phyloP scores from a whole-genome alignment of 768 basidiomycete species.

The Boletus subcaerulescens region DNA sequence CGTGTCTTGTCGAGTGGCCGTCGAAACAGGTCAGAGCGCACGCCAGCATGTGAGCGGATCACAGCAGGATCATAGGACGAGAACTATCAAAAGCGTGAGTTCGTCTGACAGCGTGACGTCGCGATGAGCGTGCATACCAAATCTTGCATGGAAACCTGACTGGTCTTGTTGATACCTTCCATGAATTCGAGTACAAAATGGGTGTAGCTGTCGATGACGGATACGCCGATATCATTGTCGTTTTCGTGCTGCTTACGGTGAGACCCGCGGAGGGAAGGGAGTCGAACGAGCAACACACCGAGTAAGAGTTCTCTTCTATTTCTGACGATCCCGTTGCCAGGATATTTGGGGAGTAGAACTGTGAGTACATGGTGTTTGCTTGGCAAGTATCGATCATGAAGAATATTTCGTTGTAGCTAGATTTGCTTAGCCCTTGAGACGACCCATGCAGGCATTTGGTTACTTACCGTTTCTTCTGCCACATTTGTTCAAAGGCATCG shows the following conservation, averaged over 20 bases:
- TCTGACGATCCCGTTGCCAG: conserved; percentile 86
- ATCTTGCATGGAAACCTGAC: conserved; percentile 73
- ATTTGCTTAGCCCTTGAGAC: conserved; percentile 21
- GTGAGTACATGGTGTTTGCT: conserved; percentile 92
- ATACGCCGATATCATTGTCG: conserved; percentile 91
- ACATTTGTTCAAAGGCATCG: conserved; percentile 98
- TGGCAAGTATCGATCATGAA: conserved; percentile 99
- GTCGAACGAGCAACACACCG: conserved; percentile 49
- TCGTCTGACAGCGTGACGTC: neutral
- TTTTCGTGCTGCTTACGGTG: conserved; percentile 68
- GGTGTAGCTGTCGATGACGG: conserved; percentile 93
- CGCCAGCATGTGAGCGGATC: conserved; percentile 86
- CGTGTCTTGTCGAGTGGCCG: conserved; percentile 59
- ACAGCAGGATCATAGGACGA: conserved; percentile 67
- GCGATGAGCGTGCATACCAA: conserved; percentile 51
- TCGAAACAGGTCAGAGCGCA: conserved; percentile 78
- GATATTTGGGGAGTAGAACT: conserved; percentile 91
- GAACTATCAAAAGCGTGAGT: conserved; percentile 53
- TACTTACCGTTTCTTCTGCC: conserved; percentile 84
- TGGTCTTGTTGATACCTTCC: conserved; percentile 92
- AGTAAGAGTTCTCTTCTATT: conserved; percentile 89
- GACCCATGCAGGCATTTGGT: neutral
- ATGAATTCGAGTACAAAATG: conserved; percentile 90
- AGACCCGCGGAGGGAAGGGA: neutral
- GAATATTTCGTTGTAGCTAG: conserved; percentile 84